A percentile compares a stretch with the other conserved stretches of the same genome.
Conservation (phyloP, 2,329 filamentous ascomycete species). For the Epicoccum nigrum region DNA sequence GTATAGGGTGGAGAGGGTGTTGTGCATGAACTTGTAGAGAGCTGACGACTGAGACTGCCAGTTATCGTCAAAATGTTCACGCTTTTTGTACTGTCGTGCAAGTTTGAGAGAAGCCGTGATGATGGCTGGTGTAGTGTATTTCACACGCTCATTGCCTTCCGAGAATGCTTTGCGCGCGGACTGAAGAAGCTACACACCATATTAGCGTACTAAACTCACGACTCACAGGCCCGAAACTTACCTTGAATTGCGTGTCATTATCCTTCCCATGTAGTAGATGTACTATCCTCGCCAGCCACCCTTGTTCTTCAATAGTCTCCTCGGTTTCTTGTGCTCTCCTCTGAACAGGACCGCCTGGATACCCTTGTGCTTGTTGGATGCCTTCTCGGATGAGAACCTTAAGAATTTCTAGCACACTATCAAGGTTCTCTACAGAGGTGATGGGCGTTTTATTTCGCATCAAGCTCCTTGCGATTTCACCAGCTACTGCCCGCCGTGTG, state of each 20-base stretch:
- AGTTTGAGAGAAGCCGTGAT: constrained; percentile 90
- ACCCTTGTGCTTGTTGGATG: constrained; percentile 78
- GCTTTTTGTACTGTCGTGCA: constrained; percentile 83
- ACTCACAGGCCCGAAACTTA: constrained; percentile 27
- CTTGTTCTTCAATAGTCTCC: constrained; percentile 97
- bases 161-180: constrained; percentile 83
- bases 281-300: constrained; percentile 90
- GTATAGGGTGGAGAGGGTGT: constrained; percentile 83
- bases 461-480: constrained; percentile 83
- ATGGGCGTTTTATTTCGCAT: constrained; percentile 82
- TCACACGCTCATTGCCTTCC: constrained; percentile 93
- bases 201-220: constrained; percentile 8
- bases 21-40: constrained; percentile 95
- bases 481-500: constrained; percentile 87
- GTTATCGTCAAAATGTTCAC: constrained; percentile 84
- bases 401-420: constrained; percentile 86
- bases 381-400: constrained; percentile 94
- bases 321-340: constrained; percentile 85
- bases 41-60: constrained; percentile 77
- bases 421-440: constrained; percentile 76
- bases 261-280: constrained; percentile 83
- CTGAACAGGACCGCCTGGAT: constrained; percentile 77
- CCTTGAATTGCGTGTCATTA: constrained; percentile 92
- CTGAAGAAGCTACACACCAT: constrained; percentile 70
- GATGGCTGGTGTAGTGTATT: constrained; percentile 91